Evolutionary conservation across 805 yeast genomes (phyloP).

Genomic region (Yarrowia sp.): DNA sequence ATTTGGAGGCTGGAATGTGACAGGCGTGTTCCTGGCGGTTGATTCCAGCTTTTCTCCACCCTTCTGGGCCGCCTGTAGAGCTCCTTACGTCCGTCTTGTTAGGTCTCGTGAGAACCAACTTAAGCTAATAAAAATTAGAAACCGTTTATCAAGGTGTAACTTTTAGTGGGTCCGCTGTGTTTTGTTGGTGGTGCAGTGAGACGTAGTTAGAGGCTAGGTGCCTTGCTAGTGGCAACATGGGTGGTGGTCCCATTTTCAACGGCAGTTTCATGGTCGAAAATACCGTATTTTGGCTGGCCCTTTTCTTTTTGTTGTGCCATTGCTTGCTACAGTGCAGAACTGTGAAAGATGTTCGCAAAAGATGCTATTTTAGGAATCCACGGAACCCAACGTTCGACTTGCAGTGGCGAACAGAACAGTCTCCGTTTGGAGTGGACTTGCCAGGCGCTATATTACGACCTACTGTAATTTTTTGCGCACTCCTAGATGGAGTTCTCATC

Average conservation of each 20-base stretch:
- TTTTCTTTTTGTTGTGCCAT: too few species aligned
- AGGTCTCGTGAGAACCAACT: conserved; percentile 1
- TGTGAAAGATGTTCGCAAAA: neutral
- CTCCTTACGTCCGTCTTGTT: neutral
- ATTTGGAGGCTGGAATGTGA: too few species aligned
- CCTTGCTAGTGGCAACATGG: too few species aligned
- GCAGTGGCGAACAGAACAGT: neutral
- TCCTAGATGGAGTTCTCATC: too few species aligned
- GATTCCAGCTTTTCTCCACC: neutral
- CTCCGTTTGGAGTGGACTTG: too few species aligned
- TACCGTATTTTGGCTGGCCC: too few species aligned
- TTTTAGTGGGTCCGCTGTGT: neutral
- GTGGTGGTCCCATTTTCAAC: too few species aligned
- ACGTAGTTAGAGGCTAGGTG: too few species aligned
- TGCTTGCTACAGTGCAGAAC: too few species aligned
- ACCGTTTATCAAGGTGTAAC: conserved; percentile 4
- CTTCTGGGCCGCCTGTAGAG: neutral
- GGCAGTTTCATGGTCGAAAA: too few species aligned
- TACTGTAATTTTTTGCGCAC: too few species aligned
- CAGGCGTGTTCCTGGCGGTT: neutral
- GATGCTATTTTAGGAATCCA: neutral
- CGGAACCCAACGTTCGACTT: neutral
- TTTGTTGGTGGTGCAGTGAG: neutral
- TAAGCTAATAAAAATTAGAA: neutral
- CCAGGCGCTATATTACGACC: too few species aligned